A percentile compares a stretch with the other conserved stretches of the same genome.
Evolutionary conservation across 2,329 filamentous ascomycete species (phyloP).

Genomic region (Botrytis squamosa): DNA sequence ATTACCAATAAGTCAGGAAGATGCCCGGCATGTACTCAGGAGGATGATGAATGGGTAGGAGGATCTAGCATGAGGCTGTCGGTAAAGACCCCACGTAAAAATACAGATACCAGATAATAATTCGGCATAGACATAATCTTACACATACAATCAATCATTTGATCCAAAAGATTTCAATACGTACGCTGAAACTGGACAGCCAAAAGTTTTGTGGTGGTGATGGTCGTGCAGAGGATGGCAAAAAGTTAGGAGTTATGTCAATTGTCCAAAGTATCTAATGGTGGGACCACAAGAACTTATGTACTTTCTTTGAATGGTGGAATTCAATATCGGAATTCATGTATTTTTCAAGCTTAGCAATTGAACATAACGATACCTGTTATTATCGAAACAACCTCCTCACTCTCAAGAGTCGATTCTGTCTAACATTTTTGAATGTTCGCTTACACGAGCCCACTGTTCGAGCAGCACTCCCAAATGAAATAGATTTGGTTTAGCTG

Average conservation of each 20-base stretch:
- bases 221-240: not conserved
- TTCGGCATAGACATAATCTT: not conserved
- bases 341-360: not conserved
- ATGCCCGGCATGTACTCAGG: not conserved
- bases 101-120: not conserved
- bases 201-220: not conserved
- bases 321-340: not conserved
- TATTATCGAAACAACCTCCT: not conserved
- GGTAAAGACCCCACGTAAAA: not conserved
- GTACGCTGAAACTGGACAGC: not conserved
- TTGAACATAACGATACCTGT: not conserved
- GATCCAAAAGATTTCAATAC: not conserved
- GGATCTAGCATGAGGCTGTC: conserved; percentile 11
- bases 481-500: not conserved
- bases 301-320: not conserved
- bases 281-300: not conserved
- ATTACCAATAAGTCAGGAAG: not conserved
- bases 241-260: not conserved
- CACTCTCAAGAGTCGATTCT: not conserved
- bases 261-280: not conserved
- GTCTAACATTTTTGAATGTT: not conserved
- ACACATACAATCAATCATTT: not conserved
- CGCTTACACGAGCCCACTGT: not conserved
- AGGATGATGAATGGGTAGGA: conserved; percentile 1
- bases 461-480: not conserved